Conservation (phyloP, 2,329 filamentous ascomycete species). For the Aspergillus persii region DNA sequence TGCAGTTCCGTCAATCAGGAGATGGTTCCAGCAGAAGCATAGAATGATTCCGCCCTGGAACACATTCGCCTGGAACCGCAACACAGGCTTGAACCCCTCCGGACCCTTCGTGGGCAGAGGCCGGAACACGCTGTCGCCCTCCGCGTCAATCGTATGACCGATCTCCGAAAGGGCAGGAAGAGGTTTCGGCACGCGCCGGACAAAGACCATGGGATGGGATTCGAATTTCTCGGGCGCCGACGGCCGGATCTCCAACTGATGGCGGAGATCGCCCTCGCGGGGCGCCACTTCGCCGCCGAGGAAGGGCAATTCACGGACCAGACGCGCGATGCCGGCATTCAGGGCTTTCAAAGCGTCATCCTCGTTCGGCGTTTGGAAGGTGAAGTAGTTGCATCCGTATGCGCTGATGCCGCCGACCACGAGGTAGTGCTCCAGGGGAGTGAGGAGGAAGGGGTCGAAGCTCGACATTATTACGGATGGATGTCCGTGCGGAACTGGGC, state of each 20-base stretch:
- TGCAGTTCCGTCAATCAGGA: slow-evolving; percentile 9
- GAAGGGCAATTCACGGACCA: slow-evolving; percentile 5
- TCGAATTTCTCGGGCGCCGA: neutral
- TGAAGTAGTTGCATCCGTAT: neutral
- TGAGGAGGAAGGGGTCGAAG: slow-evolving; percentile 4
- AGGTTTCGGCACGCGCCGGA: neutral
- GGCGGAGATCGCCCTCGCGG: neutral
- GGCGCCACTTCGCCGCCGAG: slow-evolving; percentile 3
- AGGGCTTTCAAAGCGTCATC: neutral
- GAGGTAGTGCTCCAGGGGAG: slow-evolving; percentile 7
- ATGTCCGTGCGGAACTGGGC: neutral
- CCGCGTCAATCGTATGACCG: neutral
- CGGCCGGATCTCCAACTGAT: neutral
- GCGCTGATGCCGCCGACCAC: neutral
- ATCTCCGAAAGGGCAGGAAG: neutral
- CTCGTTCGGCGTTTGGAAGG: slow-evolving; percentile 2
- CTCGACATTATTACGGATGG: neutral
- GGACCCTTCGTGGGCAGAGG: neutral
- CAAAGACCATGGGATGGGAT: slow-evolving; percentile 3
- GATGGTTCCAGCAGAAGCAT: slow-evolving; percentile 8
- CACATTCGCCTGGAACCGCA: slow-evolving; percentile 13
- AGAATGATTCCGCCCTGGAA: slow-evolving; percentile 6
- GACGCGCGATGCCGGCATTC: slow-evolving; percentile 1
- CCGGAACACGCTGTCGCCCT: neutral
- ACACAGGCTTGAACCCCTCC: slow-evolving; percentile 6